Base-by-base conservation (phyloP, 441 rosid genomes). In the Adansonia madagascariensis region DNA sequence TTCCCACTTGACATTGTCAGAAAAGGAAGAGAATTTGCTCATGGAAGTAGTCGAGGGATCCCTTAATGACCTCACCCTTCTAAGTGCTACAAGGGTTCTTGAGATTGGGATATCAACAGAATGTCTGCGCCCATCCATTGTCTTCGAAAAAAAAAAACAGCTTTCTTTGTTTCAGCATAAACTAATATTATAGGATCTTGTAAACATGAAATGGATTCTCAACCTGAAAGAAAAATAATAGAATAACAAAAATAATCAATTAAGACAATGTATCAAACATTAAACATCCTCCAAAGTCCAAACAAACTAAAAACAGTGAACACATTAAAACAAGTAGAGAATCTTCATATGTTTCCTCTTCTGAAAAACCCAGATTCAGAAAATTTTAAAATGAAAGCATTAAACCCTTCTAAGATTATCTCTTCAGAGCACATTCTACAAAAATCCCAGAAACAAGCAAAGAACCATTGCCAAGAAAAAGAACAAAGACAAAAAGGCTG, bases 21-120 rank as follows among this genome's bases (percentile, higher is more conserved):
- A 83, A 78, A 93, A 85, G 77, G 93, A 75, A 85, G 98, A 87
- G 82, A 95, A 88, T 79, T 93, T 95, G 89, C 95, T 95, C 97
- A 93, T 88, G 6, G 98, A 90, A 83, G 86, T 95, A 15, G 99
- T 93, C 15, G 95, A 88, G 0, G 99, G 99, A 84, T 95, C 99
- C 89, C 92, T 89, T 52, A 95, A 78, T 53, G 99, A 93, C 89
- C 89, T 85, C 80, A 95, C 99, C 71, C 98, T 90, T 85, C 97
- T 87, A 27, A 95, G 92, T 22, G 98, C 97, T 18, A 89, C 82
- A n/a, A 95, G 96, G 43, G 97, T 89, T 83, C 92, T 93, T 39
- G 99, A 85, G 55, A 95, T 91, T 17, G 97, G 99, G 68, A 93
- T 77, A 80, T 95, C 99, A 53, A 95, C 91, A 12, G 98, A 95